Evolutionary conservation across 2,329 filamentous ascomycete genomes (phyloP), one percentile per base, ranked within the genome.

Genomic region (Apiospora saccharicola): DNA sequence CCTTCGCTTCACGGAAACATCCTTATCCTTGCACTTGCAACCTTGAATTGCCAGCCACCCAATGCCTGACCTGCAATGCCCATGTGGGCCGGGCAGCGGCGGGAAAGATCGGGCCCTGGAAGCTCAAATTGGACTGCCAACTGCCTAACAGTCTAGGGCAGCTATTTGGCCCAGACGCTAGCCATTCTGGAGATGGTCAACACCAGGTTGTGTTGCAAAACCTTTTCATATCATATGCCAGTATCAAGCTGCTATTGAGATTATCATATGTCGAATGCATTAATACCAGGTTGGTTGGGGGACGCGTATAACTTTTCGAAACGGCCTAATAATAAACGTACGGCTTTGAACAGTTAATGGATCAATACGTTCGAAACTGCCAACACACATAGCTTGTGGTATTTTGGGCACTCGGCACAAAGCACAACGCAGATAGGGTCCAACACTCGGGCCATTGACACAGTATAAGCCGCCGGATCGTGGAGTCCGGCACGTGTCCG

Each of bases 1-100:
- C 70, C 72, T 49, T 70, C 72, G 67, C 72, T 73, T 53, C 46
- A 70, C 24, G 5, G 43, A 37, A 10, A n/a, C 30, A 70, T 53
- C 46, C 51, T 37, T 51, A 30, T 24, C 34, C 37, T 41, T 41
- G 37, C 37, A 41, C 37, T 41, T 41, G 37, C 37, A 41, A 70
- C 34, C 53, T 44, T 53, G 43, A 46, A 41, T 37, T 43, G 24
- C 46, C 43, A 41, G 41, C 34, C 43, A 67, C 46, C 70, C 51
- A 61, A 57, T 44, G 30, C 51, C 53, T 68, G 70, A 41, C 26
- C 30, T 44, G 47, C 4, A 68, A 68, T 71, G 26, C 16, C 26
- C 19, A 41, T 43, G 71, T 72, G 71, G 71, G 71, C 69, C 26
- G 24, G 24, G 26, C 30, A 46, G 53, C 49, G 16, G 68, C 71